A percentile compares a stretch with the other conserved stretches of the same genome.
Evolutionary conservation across 306 rosid genomes (phyloP).

Genomic region (Vigna reflexopilosa): DNA sequence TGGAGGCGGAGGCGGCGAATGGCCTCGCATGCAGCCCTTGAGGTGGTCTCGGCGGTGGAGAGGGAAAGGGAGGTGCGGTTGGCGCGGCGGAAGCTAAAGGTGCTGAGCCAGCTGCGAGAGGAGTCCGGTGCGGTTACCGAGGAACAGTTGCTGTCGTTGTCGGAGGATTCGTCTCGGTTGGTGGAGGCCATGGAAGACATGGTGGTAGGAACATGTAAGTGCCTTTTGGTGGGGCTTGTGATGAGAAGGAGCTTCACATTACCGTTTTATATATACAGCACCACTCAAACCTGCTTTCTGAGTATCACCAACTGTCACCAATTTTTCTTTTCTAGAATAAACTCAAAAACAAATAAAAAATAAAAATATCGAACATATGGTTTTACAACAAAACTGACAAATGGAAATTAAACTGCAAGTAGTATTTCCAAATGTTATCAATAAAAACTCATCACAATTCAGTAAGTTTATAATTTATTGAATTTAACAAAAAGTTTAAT

Average conservation of each 20-base stretch:
- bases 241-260: too few species aligned
- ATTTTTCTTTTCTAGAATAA: neutral
- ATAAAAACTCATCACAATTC: too few species aligned
- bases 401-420: too few species aligned
- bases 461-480: too few species aligned
- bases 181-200: conserved; percentile 4
- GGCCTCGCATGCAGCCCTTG: neutral
- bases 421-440: too few species aligned
- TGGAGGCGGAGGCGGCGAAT: neutral
- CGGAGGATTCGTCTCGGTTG: neutral
- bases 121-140: neutral
- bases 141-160: conserved; percentile 14
- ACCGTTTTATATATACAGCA: neutral
- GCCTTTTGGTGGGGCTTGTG: neutral
- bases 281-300: neutral
- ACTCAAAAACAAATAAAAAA: too few species aligned
- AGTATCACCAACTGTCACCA: neutral
- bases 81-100: conserved; percentile 3
- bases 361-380: too few species aligned
- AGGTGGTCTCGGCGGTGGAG: neutral
- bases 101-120: neutral
- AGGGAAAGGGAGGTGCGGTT: neutral
- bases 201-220: neutral
- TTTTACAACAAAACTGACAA: too few species aligned
- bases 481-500: too few species aligned